These are phyloP conservation scores for Suhomyces bokatorum DNA, from an alignment of 1,139 yeast genomes.

Conservation along the genomic window DNA sequence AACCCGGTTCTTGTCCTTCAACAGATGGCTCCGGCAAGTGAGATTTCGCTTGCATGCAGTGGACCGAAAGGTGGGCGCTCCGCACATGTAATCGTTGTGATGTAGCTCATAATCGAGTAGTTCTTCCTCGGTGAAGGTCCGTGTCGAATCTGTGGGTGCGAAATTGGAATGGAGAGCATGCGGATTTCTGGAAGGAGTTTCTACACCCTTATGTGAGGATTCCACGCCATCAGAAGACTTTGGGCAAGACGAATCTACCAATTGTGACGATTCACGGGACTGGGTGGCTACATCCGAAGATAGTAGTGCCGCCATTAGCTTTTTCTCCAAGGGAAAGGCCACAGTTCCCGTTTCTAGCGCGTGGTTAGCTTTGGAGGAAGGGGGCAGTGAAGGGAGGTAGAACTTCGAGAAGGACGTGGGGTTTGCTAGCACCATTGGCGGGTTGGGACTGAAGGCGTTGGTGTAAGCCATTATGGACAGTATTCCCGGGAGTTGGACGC, in stretches of 20 bases:
- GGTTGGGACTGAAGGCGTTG: slow-evolving; percentile 1
- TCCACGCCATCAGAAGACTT: background rate
- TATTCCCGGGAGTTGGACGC: background rate
- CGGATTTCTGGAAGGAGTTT: background rate
- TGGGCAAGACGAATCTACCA: background rate
- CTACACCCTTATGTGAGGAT: background rate
- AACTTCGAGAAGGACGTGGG: background rate
- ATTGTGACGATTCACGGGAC: background rate
- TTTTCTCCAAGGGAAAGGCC: background rate
- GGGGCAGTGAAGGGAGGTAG: slow-evolving; percentile 6
- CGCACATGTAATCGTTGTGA: slow-evolving; percentile 22
- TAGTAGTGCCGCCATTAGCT: too few species aligned
- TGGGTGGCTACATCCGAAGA: background rate
- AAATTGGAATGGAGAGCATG: background rate
- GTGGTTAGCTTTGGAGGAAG: background rate
- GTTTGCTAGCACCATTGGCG: background rate
- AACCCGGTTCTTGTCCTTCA: slow-evolving; percentile 12
- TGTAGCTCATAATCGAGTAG: slow-evolving; percentile 6
- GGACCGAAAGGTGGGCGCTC: slow-evolving; percentile 15
- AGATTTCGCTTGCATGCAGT: slow-evolving; percentile 17
- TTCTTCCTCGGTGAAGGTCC: slow-evolving; percentile 2
- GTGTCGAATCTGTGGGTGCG: background rate
- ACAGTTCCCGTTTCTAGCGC: slow-evolving; percentile 3
- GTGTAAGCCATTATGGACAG: slow-evolving; percentile 2
- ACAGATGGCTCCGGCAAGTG: slow-evolving; percentile 17